Evolutionary conservation across 2,329 filamentous ascomycete genomes (phyloP).

Genomic region (Aspergillus sp.): DNA sequence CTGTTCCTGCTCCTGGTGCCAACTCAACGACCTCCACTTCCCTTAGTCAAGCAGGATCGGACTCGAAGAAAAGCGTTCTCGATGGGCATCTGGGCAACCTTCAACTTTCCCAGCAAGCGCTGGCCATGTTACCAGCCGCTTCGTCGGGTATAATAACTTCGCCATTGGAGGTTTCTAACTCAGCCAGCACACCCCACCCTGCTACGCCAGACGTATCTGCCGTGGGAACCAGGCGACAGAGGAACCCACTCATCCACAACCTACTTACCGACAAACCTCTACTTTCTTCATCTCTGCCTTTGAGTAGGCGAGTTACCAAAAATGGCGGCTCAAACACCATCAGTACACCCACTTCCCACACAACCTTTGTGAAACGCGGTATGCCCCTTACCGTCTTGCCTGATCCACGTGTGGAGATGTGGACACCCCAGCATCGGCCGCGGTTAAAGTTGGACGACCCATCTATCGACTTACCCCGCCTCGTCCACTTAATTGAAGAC

Average conservation of each 20-base stretch:
- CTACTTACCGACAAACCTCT: conserved; percentile 91
- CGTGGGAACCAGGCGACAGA: conserved; percentile 55
- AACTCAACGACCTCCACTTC: conserved; percentile 39
- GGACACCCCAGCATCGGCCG: conserved; percentile 61
- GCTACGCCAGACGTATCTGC: conserved; percentile 35
- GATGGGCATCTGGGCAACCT: conserved; percentile 65
- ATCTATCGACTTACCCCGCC: conserved; percentile 73
- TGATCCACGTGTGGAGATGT: conserved; percentile 59
- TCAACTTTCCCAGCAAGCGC: conserved; percentile 61
- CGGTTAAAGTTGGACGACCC: conserved; percentile 71
- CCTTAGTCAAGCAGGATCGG: conserved; percentile 9
- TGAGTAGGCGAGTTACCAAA: conserved; percentile 53
- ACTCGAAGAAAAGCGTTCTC: conserved; percentile 14
- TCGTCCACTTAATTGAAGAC: conserved; percentile 86
- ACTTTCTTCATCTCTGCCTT: conserved; percentile 84
- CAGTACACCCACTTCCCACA: conserved; percentile 45
- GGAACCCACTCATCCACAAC: conserved; percentile 91
- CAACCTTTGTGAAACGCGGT: conserved; percentile 85
- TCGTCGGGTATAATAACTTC: conserved; percentile 89
- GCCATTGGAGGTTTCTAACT: conserved; percentile 72
- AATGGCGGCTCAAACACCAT: conserved; percentile 25
- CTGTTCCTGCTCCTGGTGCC: conserved; percentile 22
- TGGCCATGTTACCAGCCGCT: conserved; percentile 73
- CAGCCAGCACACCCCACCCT: conserved; percentile 30
- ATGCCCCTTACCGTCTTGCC: conserved; percentile 85